These are phyloP conservation scores for Coemansia sp. DNA, from an alignment of 192 early-diverging fungal genomes.

Conservation along the genomic window DNA sequence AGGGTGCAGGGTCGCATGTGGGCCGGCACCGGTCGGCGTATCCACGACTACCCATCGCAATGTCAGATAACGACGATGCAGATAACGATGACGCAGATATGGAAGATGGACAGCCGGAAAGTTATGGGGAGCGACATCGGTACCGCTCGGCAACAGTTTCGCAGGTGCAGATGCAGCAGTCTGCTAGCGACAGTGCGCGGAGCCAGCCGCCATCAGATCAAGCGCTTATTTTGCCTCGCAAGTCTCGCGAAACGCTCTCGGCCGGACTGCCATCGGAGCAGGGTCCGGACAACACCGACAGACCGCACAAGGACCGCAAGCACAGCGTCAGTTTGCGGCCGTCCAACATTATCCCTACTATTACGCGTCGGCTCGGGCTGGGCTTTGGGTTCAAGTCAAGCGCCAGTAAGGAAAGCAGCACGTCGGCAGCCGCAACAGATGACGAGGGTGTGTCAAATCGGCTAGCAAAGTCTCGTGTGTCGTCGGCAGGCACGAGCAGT, in stretches of 20 bases:
- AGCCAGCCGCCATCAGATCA: neutral
- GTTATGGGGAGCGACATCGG: conserved; percentile 8
- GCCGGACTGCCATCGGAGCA: neutral
- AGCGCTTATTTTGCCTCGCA: conserved; percentile 1
- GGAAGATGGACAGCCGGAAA: neutral
- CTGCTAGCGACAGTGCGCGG: neutral
- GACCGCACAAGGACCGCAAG: conserved; percentile 16
- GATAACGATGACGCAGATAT: neutral
- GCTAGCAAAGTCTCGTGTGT: conserved; percentile 2
- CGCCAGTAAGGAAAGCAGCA: neutral
- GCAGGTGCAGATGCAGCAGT: conserved; percentile 15
- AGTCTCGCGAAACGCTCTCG: conserved; percentile 8
- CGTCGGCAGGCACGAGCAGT: conserved; percentile 9
- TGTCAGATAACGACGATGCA: conserved; percentile 3
- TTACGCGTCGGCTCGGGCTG: conserved; percentile 45
- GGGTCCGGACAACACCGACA: neutral
- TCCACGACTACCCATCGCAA: neutral
- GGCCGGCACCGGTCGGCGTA: neutral
- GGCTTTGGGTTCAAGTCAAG: conserved; percentile 42
- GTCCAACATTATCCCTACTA: conserved; percentile 41
- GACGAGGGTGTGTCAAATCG: conserved; percentile 1
- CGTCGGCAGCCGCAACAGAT: conserved; percentile 18
- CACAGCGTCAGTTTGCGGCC: conserved; percentile 32
- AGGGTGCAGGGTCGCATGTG: neutral
- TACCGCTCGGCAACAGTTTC: conserved; percentile 48